Percentiles rank a stretch among this genome's conserved stretches.
Evolutionary conservation across 148 eudicot species (phyloP).

Genomic region (Vaccinium myrtillus): DNA sequence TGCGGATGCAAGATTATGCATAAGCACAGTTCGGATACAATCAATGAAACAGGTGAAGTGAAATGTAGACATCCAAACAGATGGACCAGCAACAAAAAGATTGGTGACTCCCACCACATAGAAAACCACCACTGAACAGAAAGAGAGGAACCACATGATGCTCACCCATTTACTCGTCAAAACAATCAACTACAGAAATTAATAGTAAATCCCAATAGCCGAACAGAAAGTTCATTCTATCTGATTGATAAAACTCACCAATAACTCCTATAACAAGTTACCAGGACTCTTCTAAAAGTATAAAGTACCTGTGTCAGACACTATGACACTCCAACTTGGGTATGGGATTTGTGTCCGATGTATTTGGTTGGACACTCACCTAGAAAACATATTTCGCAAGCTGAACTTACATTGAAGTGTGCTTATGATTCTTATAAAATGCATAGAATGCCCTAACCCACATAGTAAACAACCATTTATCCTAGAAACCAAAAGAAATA

Average conservation of each 20-base stretch:
- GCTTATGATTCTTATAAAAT: too few species aligned
- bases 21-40: not conserved
- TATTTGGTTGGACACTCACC: too few species aligned
- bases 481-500: too few species aligned
- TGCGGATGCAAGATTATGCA: not conserved
- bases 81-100: slow-evolving; percentile 1
- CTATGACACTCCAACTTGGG: too few species aligned
- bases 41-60: not conserved
- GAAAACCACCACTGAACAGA: not conserved
- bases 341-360: too few species aligned
- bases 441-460: too few species aligned
- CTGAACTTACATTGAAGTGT: too few species aligned
- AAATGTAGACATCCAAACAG: not conserved
- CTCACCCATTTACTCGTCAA: not conserved
- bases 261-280: not conserved
- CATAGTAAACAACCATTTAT: too few species aligned
- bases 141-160: not conserved
- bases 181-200: not conserved
- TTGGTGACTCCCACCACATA: not conserved
- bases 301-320: too few species aligned
- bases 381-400: too few species aligned
- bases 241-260: not conserved
- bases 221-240: not conserved
- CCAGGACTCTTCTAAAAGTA: too few species aligned
- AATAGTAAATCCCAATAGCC: not conserved